Evolutionary conservation across 164 flowering plant species (phyloP), one percentile per base, ranked within the genome.

Genomic region (Kingdonia uniflora): DNA sequence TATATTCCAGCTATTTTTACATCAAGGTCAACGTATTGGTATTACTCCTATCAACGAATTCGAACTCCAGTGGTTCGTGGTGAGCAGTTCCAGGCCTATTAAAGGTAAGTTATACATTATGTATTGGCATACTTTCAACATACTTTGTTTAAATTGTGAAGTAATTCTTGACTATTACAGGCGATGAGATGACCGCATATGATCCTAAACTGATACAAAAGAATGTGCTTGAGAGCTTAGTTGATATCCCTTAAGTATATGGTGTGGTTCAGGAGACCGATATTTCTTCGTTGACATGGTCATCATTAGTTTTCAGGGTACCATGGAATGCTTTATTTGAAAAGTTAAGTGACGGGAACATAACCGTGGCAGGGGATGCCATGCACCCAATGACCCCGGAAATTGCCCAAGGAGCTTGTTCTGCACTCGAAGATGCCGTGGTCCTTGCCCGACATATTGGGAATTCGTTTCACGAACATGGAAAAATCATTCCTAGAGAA

Each of bases 61-160:
- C 20, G 71, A 73, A 15, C 14, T 71, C 3, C 72, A 61, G 19
- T 80, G 82, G 82, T 72, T 72, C 47, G 5, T 68, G 26, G 2
- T 26, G 19, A 48, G 43, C 52, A 42, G 57, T 5, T 57, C 68
- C 35, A 14, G 14, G 0, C 33, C 23, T 0, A 40, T 16, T 39
- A 26, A 17, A 41, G 61, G 61, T 57, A 17, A 23, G 54, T 6
- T 44, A 22, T 57, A n/a, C n/a, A n/a, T n/a, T n/a, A n/a, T n/a
- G n/a, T n/a, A n/a, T n/a, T n/a, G n/a, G n/a, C n/a, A n/a, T n/a
- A n/a, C n/a, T n/a, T n/a, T n/a, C n/a, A n/a, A n/a, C n/a, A n/a
- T n/a, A n/a, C n/a, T n/a, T n/a, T n/a, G n/a, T n/a, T n/a, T n/a
- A n/a, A n/a, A n/a, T n/a, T n/a, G n/a, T n/a, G n/a, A n/a, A n/a